These are phyloP conservation scores for Kwoniella heveanensis DNA, from an alignment of 768 basidiomycete genomes.

Conservation along the genomic window DNA sequence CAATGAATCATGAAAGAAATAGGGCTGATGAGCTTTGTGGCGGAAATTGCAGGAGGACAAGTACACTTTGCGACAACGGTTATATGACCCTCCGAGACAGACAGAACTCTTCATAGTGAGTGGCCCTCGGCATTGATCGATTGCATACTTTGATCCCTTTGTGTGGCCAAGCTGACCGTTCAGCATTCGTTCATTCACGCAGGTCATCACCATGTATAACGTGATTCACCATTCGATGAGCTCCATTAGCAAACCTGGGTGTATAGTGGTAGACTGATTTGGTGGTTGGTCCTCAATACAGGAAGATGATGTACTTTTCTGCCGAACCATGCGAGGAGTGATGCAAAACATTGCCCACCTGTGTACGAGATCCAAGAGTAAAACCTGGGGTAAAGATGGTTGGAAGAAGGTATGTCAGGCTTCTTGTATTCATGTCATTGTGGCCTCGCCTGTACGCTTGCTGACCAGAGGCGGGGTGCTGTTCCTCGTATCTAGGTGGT, in stretches of 20 bases:
- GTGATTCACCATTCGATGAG: constrained; percentile 60
- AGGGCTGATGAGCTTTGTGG: too few relatives aligned
- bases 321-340: constrained; percentile 88
- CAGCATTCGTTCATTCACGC: background rate
- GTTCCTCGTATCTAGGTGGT: constrained; percentile 72
- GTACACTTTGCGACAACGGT: constrained; percentile 82
- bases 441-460: background rate
- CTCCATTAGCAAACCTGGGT: too few relatives aligned
- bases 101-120: constrained; percentile 83
- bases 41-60: constrained; percentile 62
- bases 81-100: constrained; percentile 72
- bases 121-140: too few relatives aligned
- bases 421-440: background rate
- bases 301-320: constrained; percentile 83
- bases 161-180: too few relatives aligned
- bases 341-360: constrained; percentile 91
- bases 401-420: constrained; percentile 75
- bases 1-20: too few relatives aligned
- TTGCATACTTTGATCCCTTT: too few relatives aligned
- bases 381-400: constrained; percentile 95
- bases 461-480: background rate
- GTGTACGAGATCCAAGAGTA: constrained; percentile 79
- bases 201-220: constrained; percentile 90
- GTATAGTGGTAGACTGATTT: background rate
- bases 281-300: constrained; percentile 13